phyloP scores from a whole-genome alignment of 345 rosid species.

The Eucalyptus tenuipes region DNA sequence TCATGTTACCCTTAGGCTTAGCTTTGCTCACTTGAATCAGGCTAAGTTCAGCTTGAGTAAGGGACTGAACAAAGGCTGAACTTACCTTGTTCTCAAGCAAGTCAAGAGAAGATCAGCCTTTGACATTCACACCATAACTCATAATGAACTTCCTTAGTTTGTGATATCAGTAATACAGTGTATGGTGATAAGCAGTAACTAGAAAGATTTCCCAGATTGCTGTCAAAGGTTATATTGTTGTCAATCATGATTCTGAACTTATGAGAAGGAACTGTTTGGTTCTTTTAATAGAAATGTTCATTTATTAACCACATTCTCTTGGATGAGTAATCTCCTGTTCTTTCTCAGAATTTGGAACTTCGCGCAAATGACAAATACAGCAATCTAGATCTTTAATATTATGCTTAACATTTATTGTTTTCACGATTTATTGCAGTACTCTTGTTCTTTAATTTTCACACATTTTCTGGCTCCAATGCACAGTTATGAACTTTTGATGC shows the following conservation, averaged over 20 bases:
- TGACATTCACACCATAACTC: background rate
- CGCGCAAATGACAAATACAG: background rate
- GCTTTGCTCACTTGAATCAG: background rate
- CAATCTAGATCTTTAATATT: background rate
- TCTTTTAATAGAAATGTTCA: background rate
- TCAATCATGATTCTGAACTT: background rate
- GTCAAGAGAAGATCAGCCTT: background rate
- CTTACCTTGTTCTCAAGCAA: background rate
- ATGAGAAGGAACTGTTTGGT: background rate
- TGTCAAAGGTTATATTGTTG: background rate
- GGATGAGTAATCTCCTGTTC: background rate
- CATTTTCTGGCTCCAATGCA: background rate
- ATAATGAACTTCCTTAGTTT: background rate
- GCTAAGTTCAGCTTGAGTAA: background rate
- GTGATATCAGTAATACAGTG: background rate
- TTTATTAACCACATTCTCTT: background rate
- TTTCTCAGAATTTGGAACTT: background rate
- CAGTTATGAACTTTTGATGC: background rate
- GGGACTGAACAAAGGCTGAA: background rate
- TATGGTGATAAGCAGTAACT: background rate
- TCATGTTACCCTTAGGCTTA: background rate
- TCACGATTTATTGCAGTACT: background rate
- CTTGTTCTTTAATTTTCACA: background rate
- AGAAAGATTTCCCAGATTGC: background rate
- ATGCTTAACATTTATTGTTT: background rate